phyloP scores from a whole-genome alignment of 1,284 basidiomycete species.

The Pseudozyma sp. region DNA sequence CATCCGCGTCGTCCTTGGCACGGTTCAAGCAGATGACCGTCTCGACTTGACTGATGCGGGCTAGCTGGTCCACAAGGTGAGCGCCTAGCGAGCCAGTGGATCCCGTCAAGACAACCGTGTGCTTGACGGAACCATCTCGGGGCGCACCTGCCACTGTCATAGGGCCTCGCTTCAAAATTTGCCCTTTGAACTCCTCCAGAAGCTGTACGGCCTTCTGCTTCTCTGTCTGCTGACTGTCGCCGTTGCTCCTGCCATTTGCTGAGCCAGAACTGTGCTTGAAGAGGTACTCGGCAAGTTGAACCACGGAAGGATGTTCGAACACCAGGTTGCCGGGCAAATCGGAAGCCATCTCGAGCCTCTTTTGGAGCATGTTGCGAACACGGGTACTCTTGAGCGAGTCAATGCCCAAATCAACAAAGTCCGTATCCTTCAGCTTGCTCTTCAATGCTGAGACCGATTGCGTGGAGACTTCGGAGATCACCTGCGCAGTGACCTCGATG shows the following conservation, averaged over 20 bases:
- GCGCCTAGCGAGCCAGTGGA: slow-evolving; percentile 47
- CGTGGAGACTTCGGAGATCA: slow-evolving; percentile 42
- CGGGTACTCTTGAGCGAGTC: slow-evolving; percentile 74
- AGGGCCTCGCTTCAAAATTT: neutral
- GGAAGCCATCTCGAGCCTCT: slow-evolving; percentile 1
- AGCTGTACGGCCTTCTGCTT: slow-evolving; percentile 24
- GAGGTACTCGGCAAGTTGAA: slow-evolving; percentile 62
- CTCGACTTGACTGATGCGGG: neutral
- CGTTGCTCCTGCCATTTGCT: neutral
- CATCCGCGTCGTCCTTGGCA: slow-evolving; percentile 20
- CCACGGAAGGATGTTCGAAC: slow-evolving; percentile 71
- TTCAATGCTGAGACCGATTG: neutral
- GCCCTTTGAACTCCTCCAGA: slow-evolving; percentile 7
- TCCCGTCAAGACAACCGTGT: slow-evolving; percentile 46
- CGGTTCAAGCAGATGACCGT: slow-evolving; percentile 25
- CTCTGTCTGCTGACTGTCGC: slow-evolving; percentile 53
- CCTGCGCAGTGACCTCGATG: slow-evolving; percentile 4
- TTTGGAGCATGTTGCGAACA: slow-evolving; percentile 69
- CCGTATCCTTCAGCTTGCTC: slow-evolving; percentile 47
- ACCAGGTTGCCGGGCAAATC: slow-evolving; percentile 69
- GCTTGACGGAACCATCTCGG: neutral
- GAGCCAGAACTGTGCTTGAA: slow-evolving; percentile 5
- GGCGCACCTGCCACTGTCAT: neutral
- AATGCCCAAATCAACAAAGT: slow-evolving; percentile 72
- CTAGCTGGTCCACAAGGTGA: slow-evolving; percentile 37